Base-by-base conservation (phyloP, 495 filamentous ascomycete genomes). In the Jackrogersella minutella region DNA sequence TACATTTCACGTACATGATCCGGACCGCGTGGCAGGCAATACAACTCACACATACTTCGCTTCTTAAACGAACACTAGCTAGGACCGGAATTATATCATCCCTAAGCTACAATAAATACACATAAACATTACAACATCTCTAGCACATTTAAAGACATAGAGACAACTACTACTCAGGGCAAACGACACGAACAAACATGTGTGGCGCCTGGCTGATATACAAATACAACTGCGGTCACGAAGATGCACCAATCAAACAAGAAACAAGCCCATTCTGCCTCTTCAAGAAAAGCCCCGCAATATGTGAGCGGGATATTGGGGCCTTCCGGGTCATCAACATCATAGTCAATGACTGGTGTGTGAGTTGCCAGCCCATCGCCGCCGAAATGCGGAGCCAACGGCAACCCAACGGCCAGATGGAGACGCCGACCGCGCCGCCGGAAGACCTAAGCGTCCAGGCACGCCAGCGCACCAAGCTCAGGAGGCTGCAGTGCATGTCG, bases 11-110 rank as follows among this genome's bases (percentile, higher is more conserved):
- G 16, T 43, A 30, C 40, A 40, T 2, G 3, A 24, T 7, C 5
- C 51, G 14, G 59, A 71, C 53, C 62, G 62, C 36, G 63, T 70
- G 34, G 58, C 57, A 67, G 61, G 64, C 52, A 68, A 52, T 58
- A 58, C 43, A 49, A 19, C 17, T 36, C n/a, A 28, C 28, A 21
- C 3, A n/a, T 5, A 13, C n/a, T 22, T 47, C 21, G 4, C 0
- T 30, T 55, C 24, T 53, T 22, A 11, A 13, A 3, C 30, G 9
- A 17, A 43, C 26, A 40, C 8, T 24, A 16, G n/a, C n/a, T n/a
- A n/a, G n/a, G n/a, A n/a, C n/a, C 26, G 11, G 9, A n/a, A 16
- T 17, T 26, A 9, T 2, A 26, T 10, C 30, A 7, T 16, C 4
- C 13, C 11, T 7, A 16, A 49, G 2, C 10, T 26, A 22, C 13